Percentiles rank a stretch among this genome's conserved stretches.
These are phyloP conservation scores for Choiromyces venosus DNA, from an alignment of 495 filamentous ascomycete genomes.

Conservation along the genomic window DNA sequence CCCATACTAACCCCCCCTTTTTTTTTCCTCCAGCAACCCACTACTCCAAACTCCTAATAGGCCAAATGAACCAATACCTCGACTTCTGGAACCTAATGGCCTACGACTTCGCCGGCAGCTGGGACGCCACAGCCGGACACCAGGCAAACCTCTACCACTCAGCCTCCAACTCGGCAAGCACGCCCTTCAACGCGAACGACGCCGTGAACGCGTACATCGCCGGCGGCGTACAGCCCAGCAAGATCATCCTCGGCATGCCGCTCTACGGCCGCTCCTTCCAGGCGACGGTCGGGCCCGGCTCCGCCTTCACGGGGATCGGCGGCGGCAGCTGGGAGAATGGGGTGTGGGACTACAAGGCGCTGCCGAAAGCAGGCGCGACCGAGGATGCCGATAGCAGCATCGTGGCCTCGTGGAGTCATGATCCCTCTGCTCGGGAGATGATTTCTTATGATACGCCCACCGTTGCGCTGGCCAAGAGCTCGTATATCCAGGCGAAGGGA, in stretches of 20 bases:
- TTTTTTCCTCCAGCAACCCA: constrained; percentile 50
- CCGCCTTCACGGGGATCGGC: constrained; percentile 62
- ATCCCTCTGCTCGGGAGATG: constrained; percentile 53
- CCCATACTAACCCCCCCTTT: constrained; percentile 8
- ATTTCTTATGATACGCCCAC: constrained; percentile 69
- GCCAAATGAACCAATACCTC: constrained; percentile 64
- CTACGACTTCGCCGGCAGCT: constrained; percentile 68
- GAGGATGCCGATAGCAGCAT: constrained; percentile 50
- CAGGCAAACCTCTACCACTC: constrained; percentile 67
- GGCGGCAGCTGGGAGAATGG: constrained; percentile 66
- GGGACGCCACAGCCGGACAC: constrained; percentile 64
- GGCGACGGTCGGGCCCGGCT: constrained; percentile 64
- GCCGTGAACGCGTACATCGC: constrained; percentile 64
- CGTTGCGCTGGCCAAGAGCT: constrained; percentile 57
- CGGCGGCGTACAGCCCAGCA: constrained; percentile 56
- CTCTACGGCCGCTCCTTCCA: constrained; percentile 79
- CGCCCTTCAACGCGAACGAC: constrained; percentile 63
- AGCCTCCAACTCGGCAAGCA: constrained; percentile 50
- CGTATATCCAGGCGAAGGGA: constrained; percentile 57
- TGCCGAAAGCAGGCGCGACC: constrained; percentile 49
- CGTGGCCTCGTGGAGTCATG: constrained; percentile 67
- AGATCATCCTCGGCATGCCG: constrained; percentile 78
- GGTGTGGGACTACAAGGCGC: constrained; percentile 70
- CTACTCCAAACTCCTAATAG: constrained; percentile 62
- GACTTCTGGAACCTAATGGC: constrained; percentile 88